These are phyloP conservation scores for Yarrowia galli DNA, from an alignment of 1,139 yeast species.

Conservation along the genomic window DNA sequence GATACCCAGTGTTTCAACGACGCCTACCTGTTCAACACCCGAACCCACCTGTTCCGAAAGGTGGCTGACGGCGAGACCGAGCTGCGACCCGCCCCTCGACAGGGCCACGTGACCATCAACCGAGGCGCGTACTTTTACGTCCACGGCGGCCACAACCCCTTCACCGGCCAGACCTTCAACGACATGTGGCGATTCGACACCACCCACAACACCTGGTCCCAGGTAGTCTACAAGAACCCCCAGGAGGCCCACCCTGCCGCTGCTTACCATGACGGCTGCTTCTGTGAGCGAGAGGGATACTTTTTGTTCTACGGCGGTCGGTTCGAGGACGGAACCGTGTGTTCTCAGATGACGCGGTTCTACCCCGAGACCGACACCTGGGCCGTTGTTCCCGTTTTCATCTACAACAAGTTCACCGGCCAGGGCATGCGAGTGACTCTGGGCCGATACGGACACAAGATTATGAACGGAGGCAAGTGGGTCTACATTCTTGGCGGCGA, in stretches of 20 bases:
- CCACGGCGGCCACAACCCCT: constrained; percentile 35
- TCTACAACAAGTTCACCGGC: constrained; percentile 35
- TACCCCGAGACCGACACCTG: constrained; percentile 13
- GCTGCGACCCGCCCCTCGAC: constrained; percentile 3
- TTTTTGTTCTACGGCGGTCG: constrained; percentile 18
- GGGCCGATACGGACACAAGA: constrained; percentile 24
- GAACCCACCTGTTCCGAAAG: not conserved
- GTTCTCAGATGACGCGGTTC: constrained; percentile 10
- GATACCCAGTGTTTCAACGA: constrained; percentile 29
- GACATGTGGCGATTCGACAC: constrained; percentile 36
- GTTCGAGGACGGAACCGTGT: constrained; percentile 8
- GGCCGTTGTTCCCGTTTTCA: constrained; percentile 3
- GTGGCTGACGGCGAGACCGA: not conserved
- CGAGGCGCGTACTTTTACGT: constrained; percentile 11
- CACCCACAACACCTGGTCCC: not conserved
- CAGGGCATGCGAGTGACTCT: constrained; percentile 14
- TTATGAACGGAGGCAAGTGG: constrained; percentile 36
- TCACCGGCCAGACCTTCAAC: not conserved
- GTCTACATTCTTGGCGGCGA: constrained; percentile 36
- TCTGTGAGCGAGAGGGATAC: constrained; percentile 12
- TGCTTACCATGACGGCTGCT: constrained; percentile 16
- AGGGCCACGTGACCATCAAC: constrained; percentile 29
- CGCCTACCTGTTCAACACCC: constrained; percentile 16
- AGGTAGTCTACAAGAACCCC: not conserved
- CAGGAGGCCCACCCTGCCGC: constrained; percentile 11